Evolutionary conservation across 495 filamentous ascomycete genomes (phyloP), one percentile per base, ranked within the genome.

Genomic region (Chlorociboria aeruginascens): DNA sequence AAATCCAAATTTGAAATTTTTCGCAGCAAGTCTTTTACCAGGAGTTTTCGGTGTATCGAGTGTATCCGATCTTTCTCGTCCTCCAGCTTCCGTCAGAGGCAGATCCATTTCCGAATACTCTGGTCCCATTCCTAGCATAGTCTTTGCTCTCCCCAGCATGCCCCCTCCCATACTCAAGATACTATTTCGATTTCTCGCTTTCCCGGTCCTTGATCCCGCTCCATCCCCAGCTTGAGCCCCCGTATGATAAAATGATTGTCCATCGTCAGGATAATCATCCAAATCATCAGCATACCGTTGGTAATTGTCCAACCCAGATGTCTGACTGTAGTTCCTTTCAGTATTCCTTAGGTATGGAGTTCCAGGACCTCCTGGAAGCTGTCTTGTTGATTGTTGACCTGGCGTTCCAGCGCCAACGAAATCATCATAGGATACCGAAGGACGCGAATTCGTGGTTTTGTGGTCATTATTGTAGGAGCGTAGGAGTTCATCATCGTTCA

Each of bases 51-150:
- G 51, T 12, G 64, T 66, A 30, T 63, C 61, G 29, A 63, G 58
- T 29, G 50, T 14, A 49, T 64, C 62, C 7, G 50, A 51, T 33
- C 44, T 36, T 41, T 51, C 58, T 36, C 84, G 75, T 31, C 42
- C 53, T 29, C 53, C 57, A 14, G 82, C 64, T 55, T 96, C 89
- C 14, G 88, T 97, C 58, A 99, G 68, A 11, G 93, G 93, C 33
- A 97, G 72, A 58, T 99, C 89, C 93, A 99, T 97, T 62, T 96
- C 93, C 43, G 88, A 93, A 66, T 97, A 96, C 39, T 92, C 81
- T 44, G 85, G 80, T 9, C 76, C 81, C 86, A 95, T 93, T 40
- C 92, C 92, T 45, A 97, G 69, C 78, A 85, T 88, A 64, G 81
- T 83, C 66, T 93, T 97, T 9, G 85, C 85, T 55, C 72, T 79